A percentile compares a stretch with the other conserved stretches of the same genome.
Evolutionary conservation across 352 stramenopile genomes (phyloP).

Genomic region (Pythium vanterpoolii): DNA sequence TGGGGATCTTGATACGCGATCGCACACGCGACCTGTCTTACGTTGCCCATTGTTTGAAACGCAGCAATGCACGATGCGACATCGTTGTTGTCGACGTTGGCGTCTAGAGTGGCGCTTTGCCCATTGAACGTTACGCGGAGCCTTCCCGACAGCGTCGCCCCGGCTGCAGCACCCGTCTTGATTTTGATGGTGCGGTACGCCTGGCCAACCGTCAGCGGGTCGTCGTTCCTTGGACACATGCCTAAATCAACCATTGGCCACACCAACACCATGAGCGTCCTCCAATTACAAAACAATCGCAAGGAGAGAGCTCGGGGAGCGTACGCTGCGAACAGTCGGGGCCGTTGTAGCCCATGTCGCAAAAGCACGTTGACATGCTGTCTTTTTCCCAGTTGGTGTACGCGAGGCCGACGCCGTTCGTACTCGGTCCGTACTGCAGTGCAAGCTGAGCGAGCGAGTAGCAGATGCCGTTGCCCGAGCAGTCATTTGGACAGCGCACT

Average conservation of each 20-base stretch:
- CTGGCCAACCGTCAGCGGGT: constrained; percentile 76
- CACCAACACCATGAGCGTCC: not conserved
- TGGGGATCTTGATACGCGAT: constrained; percentile 37
- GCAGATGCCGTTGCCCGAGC: constrained; percentile 60
- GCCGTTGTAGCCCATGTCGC: constrained; percentile 78
- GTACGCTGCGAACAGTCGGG: constrained; percentile 80
- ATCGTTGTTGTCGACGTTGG: constrained; percentile 32
- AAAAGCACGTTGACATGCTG: constrained; percentile 73
- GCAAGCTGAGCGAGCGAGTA: constrained; percentile 51
- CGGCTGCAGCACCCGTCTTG: constrained; percentile 30
- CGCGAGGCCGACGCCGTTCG: constrained; percentile 40
- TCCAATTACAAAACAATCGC: not conserved
- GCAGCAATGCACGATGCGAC: constrained; percentile 33
- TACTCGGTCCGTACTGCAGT: constrained; percentile 46
- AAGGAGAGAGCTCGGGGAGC: constrained; percentile 4
- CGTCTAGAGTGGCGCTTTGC: constrained; percentile 37
- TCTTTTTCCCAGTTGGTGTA: constrained; percentile 89
- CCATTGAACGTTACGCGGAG: constrained; percentile 54
- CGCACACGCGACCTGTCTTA: constrained; percentile 36
- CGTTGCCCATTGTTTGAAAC: constrained; percentile 42
- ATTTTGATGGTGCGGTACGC: constrained; percentile 57
- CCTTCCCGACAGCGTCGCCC: constrained; percentile 26
- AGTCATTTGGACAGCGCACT: constrained; percentile 60
- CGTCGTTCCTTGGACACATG: constrained; percentile 88
- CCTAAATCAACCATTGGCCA: constrained; percentile 18